Conservation (phyloP, 495 filamentous ascomycete genomes). For the Barbatosphaeria neglecta region DNA sequence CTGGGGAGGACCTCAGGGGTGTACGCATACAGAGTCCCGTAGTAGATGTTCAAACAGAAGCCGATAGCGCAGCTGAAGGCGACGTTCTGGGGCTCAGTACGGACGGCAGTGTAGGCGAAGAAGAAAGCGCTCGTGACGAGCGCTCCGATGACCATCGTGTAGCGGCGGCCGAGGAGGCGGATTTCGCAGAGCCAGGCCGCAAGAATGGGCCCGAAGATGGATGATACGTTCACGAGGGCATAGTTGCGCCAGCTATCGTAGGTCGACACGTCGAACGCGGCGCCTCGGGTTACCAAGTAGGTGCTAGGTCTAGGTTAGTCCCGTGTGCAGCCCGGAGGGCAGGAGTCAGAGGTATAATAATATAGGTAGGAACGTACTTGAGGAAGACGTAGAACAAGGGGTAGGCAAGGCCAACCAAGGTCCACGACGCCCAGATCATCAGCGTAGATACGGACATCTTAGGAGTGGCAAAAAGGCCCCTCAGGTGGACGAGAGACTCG, state of each 20-base stretch:
- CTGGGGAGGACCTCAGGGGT: conserved; percentile 50
- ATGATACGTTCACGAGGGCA: conserved; percentile 50
- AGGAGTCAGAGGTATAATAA: conserved; percentile 25
- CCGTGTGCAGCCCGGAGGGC: conserved; percentile 26
- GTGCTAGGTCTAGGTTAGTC: conserved; percentile 18
- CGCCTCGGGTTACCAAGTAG: conserved; percentile 28
- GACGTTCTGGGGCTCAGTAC: conserved; percentile 45
- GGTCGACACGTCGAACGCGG: conserved; percentile 20
- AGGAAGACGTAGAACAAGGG: conserved; percentile 63
- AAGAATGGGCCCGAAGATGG: conserved; percentile 53
- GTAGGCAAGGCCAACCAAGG: conserved; percentile 58
- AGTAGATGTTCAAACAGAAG: conserved; percentile 61
- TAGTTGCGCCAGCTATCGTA: conserved; percentile 64
- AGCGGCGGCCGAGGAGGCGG: conserved; percentile 44
- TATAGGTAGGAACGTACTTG: conserved; percentile 29
- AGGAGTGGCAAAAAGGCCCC: conserved; percentile 51
- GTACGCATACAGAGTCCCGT: conserved; percentile 59
- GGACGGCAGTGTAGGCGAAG: conserved; percentile 56
- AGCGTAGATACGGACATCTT: conserved; percentile 48
- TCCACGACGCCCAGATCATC: conserved; percentile 59
- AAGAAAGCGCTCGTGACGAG: conserved; percentile 54
- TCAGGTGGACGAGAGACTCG: conserved; percentile 45
- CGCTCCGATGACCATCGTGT: conserved; percentile 56
- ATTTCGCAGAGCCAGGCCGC: conserved; percentile 53
- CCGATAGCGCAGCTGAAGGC: conserved; percentile 55